These are phyloP conservation scores for Cichorium intybus DNA, from an alignment of 140 eudicot genomes.

Conservation along the genomic window DNA sequence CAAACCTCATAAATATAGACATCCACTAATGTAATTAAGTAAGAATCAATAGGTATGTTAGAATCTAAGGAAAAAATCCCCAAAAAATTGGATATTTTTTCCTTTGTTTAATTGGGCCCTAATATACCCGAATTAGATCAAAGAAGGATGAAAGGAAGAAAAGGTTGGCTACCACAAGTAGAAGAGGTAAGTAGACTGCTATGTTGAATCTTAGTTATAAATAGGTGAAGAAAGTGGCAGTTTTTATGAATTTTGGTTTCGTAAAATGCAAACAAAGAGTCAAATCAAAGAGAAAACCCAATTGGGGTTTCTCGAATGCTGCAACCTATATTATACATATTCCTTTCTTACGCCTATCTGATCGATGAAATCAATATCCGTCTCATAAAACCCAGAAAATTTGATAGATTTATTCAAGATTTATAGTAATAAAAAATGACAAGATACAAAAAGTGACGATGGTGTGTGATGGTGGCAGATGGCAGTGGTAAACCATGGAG, in stretches of 20 bases:
- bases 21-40: constrained; percentile 17
- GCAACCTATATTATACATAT: constrained; percentile 15
- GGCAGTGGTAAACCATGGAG: too few species aligned
- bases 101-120: constrained; percentile 1
- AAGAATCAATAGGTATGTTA: constrained; percentile 21
- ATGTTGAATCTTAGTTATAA: constrained; percentile 30
- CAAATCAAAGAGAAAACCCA: constrained; percentile 30
- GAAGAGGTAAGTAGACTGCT: constrained; percentile 10
- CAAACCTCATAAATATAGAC: constrained; percentile 39
- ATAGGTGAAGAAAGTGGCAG: constrained; percentile 39
- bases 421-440: too few species aligned
- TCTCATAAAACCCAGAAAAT: too few species aligned
- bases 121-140: neutral
- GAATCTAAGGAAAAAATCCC: constrained; percentile 2
- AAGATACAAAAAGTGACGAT: too few species aligned
- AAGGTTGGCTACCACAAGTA: constrained; percentile 12
- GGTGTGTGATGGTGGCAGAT: too few species aligned
- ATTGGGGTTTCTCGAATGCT: constrained; percentile 31
- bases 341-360: constrained; percentile 11
- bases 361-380: too few species aligned
- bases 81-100: constrained; percentile 10
- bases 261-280: constrained; percentile 29
- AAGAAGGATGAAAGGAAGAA: constrained; percentile 14
- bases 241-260: constrained; percentile 36
- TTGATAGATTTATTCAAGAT: too few species aligned